These are phyloP conservation scores for Ilex paraguariensis DNA, from an alignment of 305 asterid species.

Conservation along the genomic window DNA sequence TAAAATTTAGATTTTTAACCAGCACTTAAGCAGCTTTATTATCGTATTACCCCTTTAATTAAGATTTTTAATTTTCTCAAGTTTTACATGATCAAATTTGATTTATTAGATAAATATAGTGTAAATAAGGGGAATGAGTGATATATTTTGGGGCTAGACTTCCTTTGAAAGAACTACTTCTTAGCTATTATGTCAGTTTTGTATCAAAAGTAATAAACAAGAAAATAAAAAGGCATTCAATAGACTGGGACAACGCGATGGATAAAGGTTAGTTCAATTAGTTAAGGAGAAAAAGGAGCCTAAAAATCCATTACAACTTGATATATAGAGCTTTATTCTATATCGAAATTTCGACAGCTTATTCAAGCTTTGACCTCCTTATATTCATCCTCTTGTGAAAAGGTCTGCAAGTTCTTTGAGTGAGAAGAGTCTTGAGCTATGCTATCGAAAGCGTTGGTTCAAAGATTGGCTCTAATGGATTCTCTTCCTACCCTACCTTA, in stretches of 20 bases:
- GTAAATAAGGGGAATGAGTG: too few relatives aligned
- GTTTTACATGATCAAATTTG: too few relatives aligned
- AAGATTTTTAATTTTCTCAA: too few relatives aligned
- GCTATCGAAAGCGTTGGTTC: conserved; percentile 91
- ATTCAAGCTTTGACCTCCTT: conserved; percentile 32
- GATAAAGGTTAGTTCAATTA: conserved; percentile 27
- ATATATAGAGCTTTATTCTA: conserved; percentile 47
- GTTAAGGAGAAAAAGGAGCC: conserved; percentile 7
- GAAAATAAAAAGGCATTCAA: conserved; percentile 12
- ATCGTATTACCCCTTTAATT: too few relatives aligned
- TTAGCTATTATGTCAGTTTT: too few relatives aligned
- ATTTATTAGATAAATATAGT: too few relatives aligned
- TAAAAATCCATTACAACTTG: background rate
- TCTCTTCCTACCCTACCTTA: conserved; percentile 27
- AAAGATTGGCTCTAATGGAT: conserved; percentile 72
- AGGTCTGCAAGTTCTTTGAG: conserved; percentile 44
- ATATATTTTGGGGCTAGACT: too few relatives aligned
- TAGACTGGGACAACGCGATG: conserved; percentile 23
- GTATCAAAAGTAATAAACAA: too few relatives aligned
- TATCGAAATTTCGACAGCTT: conserved; percentile 30
- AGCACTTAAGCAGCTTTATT: too few relatives aligned
- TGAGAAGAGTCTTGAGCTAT: conserved; percentile 66
- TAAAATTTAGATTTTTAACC: too few relatives aligned
- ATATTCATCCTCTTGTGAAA: conserved; percentile 52
- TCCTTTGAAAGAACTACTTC: too few relatives aligned